A percentile compares a stretch with the other conserved stretches of the same genome.
Conservation (phyloP, 2,329 filamentous ascomycete genomes). For the Microcyclosporella mali region DNA sequence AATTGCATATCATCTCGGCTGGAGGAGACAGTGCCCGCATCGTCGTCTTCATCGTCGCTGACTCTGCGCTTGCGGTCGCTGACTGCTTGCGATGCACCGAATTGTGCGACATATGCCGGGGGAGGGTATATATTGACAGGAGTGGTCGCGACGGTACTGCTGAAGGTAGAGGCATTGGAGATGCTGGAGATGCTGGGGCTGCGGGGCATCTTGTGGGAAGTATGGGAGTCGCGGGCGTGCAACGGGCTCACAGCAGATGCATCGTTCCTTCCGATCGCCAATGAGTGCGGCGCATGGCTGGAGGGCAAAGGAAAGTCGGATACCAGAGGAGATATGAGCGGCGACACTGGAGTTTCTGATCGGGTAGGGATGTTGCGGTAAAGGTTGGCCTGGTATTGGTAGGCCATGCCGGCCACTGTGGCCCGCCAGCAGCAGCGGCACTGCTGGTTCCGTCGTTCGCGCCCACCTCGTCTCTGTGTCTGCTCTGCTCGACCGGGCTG, state of each 20-base stretch:
- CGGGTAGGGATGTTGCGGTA: background rate
- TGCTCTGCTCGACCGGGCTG: background rate
- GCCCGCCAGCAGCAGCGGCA: background rate
- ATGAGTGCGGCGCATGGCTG: slow-evolving; percentile 1
- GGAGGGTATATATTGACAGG: slow-evolving; percentile 56
- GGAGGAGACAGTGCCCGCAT: slow-evolving; percentile 49
- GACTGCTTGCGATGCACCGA: slow-evolving; percentile 85
- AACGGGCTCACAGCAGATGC: slow-evolving; percentile 8
- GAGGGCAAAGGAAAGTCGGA: slow-evolving; percentile 2
- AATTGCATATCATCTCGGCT: slow-evolving; percentile 63
- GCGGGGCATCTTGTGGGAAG: slow-evolving; percentile 16
- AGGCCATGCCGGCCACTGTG: slow-evolving; percentile 1
- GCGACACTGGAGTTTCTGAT: slow-evolving; percentile 3
- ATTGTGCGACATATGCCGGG: slow-evolving; percentile 79
- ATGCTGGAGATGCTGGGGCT: slow-evolving; percentile 14
- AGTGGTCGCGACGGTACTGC: slow-evolving; percentile 10
- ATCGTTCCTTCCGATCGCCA: slow-evolving; percentile 4
- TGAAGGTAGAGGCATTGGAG: slow-evolving; percentile 12
- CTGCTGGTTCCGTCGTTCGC: background rate
- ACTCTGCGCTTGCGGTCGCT: slow-evolving; percentile 70
- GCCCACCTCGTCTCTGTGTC: no score
- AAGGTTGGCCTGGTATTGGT: slow-evolving; percentile 1
- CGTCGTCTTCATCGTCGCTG: slow-evolving; percentile 51
- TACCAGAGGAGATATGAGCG: slow-evolving; percentile 1
- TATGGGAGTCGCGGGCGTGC: background rate